Percentiles rank a stretch among this genome's conserved stretches.
phyloP scores from a whole-genome alignment of 2,329 filamentous ascomycete species.

The Aspergillus novoparasiticus region DNA sequence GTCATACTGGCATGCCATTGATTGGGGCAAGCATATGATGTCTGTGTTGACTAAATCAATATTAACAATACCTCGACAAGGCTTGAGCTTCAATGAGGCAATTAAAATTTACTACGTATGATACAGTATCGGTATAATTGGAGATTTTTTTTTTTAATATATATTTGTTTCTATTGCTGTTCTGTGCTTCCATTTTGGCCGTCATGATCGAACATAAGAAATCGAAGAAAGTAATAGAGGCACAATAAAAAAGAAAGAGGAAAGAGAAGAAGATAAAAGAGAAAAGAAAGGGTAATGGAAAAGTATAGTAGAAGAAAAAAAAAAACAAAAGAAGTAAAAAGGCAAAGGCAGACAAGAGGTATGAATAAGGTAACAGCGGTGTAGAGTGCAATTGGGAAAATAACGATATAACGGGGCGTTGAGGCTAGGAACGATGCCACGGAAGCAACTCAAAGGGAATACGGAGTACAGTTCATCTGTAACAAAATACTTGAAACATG shows the following conservation, averaged over 20 bases:
- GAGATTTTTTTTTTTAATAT: neutral
- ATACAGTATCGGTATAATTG: neutral
- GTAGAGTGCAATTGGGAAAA: constrained; percentile 4
- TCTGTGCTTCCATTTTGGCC: constrained; percentile 20
- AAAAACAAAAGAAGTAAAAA: constrained; percentile 16
- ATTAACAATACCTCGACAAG: neutral
- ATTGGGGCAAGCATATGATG: neutral
- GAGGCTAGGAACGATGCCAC: constrained; percentile 30
- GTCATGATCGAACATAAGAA: constrained; percentile 15
- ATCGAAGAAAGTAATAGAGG: constrained; percentile 15
- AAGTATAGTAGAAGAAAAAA: constrained; percentile 20
- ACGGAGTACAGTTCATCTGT: constrained; percentile 25
- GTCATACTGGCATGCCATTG: neutral
- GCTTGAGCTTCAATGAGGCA: neutral
- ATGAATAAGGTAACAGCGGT: constrained; percentile 1
- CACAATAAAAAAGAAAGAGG: constrained; percentile 19
- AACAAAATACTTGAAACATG: constrained; percentile 25
- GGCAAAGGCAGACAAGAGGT: constrained; percentile 7
- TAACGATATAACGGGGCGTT: constrained; percentile 20
- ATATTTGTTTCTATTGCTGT: constrained; percentile 4
- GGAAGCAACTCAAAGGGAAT: constrained; percentile 29
- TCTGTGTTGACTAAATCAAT: neutral
- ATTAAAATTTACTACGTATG: neutral
- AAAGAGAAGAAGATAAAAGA: constrained; percentile 18
- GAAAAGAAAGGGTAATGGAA: constrained; percentile 11